phyloP scores from a whole-genome alignment of 2,329 filamentous ascomycete genomes.

The Botrytis fragariae region DNA sequence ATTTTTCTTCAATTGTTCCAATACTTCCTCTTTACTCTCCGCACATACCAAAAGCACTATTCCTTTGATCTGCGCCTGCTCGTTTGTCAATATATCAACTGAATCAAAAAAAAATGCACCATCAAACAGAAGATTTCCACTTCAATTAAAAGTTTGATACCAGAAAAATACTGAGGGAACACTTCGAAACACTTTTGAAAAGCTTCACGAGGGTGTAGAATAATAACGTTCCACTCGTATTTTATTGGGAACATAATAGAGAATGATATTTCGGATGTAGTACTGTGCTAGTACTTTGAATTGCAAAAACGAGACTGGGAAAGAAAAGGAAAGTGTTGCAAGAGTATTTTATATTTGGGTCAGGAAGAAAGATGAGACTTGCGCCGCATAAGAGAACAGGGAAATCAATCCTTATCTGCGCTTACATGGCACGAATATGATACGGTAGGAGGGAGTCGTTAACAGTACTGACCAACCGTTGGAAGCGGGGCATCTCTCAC shows the following conservation, averaged over 20 bases:
- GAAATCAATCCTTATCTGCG: not conserved
- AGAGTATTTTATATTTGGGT: not conserved
- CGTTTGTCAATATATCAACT: not conserved
- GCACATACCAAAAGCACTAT: not conserved
- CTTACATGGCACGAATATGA: not conserved
- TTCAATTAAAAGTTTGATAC: not conserved
- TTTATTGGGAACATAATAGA: not conserved
- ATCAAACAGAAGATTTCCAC: not conserved
- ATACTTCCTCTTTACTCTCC: not conserved
- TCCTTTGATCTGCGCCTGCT: not conserved
- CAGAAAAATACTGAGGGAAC: not conserved
- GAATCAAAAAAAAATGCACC: not conserved
- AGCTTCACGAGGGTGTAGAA: not conserved
- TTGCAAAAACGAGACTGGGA: not conserved
- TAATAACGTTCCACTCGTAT: not conserved
- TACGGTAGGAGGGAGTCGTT: not conserved
- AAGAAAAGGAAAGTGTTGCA: not conserved
- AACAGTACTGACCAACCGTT: not conserved
- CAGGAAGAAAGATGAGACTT: not conserved
- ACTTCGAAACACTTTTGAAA: not conserved
- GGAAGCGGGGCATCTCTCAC: not conserved
- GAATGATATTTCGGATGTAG: not conserved
- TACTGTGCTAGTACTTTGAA: not conserved
- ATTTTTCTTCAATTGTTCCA: not conserved
- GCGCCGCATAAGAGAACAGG: not conserved